phyloP scores from a whole-genome alignment of 2,329 filamentous ascomycete species.

The Capronia epimyces region DNA sequence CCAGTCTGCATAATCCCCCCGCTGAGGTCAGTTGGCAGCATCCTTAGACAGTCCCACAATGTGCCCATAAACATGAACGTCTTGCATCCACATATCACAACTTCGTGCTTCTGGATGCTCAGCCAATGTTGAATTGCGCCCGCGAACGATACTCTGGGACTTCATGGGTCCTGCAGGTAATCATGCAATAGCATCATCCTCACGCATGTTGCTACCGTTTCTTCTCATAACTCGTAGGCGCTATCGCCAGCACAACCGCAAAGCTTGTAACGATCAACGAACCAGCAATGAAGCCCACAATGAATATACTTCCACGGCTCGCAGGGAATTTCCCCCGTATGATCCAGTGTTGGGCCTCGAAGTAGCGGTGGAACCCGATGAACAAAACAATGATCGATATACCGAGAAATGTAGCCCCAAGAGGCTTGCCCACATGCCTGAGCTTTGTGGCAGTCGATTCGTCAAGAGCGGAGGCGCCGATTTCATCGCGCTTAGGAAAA shows the following conservation, averaged over 20 bases:
- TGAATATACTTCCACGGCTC: conserved; percentile 55
- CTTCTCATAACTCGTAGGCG: conserved; percentile 43
- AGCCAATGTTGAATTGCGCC: too few relatives aligned
- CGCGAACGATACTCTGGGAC: too few relatives aligned
- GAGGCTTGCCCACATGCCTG: conserved; percentile 53
- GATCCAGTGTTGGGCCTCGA: conserved; percentile 63
- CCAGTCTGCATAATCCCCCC: too few relatives aligned
- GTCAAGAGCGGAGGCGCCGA: conserved; percentile 14
- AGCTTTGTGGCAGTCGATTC: conserved; percentile 35
- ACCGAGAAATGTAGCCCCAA: conserved; percentile 61
- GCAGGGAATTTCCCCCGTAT: conserved; percentile 62
- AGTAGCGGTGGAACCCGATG: conserved; percentile 61
- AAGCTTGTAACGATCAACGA: conserved; percentile 55
- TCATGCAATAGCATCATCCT: not conserved
- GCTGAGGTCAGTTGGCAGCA: too few relatives aligned
- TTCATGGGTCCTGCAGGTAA: not conserved
- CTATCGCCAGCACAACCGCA: conserved; percentile 55
- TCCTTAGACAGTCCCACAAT: too few relatives aligned
- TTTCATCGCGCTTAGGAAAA: conserved; percentile 20
- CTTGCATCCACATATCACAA: too few relatives aligned
- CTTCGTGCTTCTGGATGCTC: too few relatives aligned
- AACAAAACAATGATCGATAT: conserved; percentile 57
- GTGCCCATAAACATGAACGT: too few relatives aligned
- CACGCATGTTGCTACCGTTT: conserved; percentile 7
- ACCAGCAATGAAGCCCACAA: conserved; percentile 53